Evolutionary conservation across 2,329 filamentous ascomycete genomes (phyloP), one percentile per base, ranked within the genome.

Genomic region (Colletotrichum liriopes): DNA sequence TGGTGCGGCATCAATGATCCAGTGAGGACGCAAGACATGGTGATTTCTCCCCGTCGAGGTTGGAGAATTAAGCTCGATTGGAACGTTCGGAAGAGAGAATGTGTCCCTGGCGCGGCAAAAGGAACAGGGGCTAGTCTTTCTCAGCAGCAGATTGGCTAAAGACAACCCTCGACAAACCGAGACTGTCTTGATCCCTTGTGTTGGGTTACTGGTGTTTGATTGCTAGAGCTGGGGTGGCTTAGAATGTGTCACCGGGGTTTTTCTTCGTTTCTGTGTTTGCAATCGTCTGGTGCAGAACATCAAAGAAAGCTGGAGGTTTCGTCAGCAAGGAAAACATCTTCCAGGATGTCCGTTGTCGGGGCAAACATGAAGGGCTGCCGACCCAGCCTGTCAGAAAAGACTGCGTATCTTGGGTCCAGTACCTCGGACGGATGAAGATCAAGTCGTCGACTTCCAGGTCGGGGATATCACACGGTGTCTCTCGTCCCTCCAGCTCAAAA

Each of bases 401-500:
- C 2, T 32, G 37, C 20, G 14, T n/a, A 20, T 32, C 35, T 54
- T 54, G 35, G 12, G 20, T 55, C 45, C 39, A 6, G 54, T 60
- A 35, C 52, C 56, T 52, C 65, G 45, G 52, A 68, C 43, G 52
- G 52, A 52, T 32, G 23, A 60, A 49, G 51, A 56, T 37, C 59
- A 49, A 32, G 58, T 37, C 41, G 59, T 45, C 65, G 41, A 59
- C 45, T 54, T 32, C 8, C 49, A 35, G 18, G 49, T 55, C 37
- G 37, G 20, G 14, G 47, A 69, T 39, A 52, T 65, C 52, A 54
- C 66, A 65, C 54, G n/a, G 26, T 64, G 69, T 69, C 59, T 72
- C 66, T 69, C 32, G 63, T 51, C 58, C 68, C 52, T 72, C 59
- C 70, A 70, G 60, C 59, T 65, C 59, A n/a, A 43, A 32, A 3